Base-by-base conservation (phyloP, 352 stramenopile species). In the Pythium monospermum region DNA sequence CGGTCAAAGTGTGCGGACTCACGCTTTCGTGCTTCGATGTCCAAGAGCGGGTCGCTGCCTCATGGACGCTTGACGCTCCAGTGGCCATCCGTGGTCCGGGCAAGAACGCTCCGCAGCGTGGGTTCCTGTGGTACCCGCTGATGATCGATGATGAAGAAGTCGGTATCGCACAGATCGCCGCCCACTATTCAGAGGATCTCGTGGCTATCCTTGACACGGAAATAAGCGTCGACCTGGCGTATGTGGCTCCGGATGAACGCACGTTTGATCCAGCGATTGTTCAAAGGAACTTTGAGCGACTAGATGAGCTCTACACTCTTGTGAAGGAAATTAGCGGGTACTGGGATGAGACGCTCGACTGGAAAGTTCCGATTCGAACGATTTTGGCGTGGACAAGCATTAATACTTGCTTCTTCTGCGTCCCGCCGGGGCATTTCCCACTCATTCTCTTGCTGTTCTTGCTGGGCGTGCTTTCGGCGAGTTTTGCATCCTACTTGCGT, bases 231-330 rank as follows among this genome's bases (percentile, higher is more conserved):
- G 66, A 74, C 43, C 15, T 58, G n/a, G 40, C 46, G 10, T 66
- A 63, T 37, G 32, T 71, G 1, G 35, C 59, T 2, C 50, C 46
- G 6, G 66, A 74, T 16, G 66, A 74, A 46, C 28, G 49, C 15
- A 49, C 41, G 21, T 74, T 74, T 27, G 65, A 71, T n/a, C 49
- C 58, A 15, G 39, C 57, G 6, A 59, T 69, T 15, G 57, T 74
- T 11, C 65, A 69, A 13, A 57, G 62, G 13, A 71, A 74, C 41
- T 63, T 74, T 32, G 66, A 74, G 49, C 61, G 66, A 8, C 31
- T 74, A 18, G 66, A 74, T 46, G 49, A 68, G 10, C 22, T 71
- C 13, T 61, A 64, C 21, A 38, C 28, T 13, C 21, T 37, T 6
- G 19, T 66, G 16, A 56, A 60, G 49, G 44, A 57, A 4, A 18